Conservation (phyloP, 108 stramenopile species). For the Aurantiochytrium sp. region DNA sequence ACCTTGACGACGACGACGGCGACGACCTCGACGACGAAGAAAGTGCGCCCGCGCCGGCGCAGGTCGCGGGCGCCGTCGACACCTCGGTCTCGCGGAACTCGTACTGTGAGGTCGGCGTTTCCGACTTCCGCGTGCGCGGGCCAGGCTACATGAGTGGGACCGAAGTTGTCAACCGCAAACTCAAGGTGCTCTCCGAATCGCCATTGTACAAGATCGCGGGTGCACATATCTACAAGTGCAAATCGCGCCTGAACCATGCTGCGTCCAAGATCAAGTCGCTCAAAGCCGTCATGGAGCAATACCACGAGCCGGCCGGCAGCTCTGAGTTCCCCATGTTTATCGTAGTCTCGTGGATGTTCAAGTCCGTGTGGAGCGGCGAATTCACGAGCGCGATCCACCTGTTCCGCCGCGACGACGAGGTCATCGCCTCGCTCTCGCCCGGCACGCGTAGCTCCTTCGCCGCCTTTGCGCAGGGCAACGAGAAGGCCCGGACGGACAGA, state of each 20-base stretch:
- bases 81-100: background rate
- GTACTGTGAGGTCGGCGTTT: background rate
- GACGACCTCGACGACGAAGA: no score
- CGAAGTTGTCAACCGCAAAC: background rate
- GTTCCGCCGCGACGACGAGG: background rate
- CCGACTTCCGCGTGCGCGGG: background rate
- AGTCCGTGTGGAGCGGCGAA: background rate
- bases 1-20: no score
- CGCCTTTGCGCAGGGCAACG: background rate
- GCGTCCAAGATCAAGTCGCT: background rate
- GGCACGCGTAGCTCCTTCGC: background rate
- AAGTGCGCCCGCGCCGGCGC: no score
- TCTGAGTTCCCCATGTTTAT: background rate
- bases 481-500: background rate
- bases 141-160: background rate
- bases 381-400: background rate
- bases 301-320: background rate
- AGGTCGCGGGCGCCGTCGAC: no score
- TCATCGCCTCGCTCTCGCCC: background rate
- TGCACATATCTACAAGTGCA: background rate
- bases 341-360: background rate
- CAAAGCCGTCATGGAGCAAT: background rate
- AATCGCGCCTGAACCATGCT: background rate
- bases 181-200: background rate
- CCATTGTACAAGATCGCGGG: background rate